Evolutionary conservation across 345 rosid genomes (phyloP), one percentile per base, ranked within the genome.

Genomic region (Schrenkiella parvula): DNA sequence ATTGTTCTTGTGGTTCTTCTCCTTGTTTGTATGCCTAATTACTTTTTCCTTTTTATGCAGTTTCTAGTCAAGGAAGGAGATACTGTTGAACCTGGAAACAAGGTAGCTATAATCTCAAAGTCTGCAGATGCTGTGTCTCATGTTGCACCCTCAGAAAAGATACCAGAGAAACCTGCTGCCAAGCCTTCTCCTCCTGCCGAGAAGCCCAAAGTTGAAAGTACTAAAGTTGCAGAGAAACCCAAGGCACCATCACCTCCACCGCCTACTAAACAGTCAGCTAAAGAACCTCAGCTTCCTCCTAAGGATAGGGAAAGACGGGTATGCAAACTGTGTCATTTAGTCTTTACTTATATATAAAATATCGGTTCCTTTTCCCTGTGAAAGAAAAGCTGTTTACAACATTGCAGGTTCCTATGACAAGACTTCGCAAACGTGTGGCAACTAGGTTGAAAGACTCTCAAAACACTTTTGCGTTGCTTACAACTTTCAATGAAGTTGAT

Each of bases 401-500:
- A 25, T 64, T 70, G 53, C 82, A 95, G 99, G 91, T 95, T 79
- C 97, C 99, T 38, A 95, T 95, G 99, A 92, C 99, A 44, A 88
- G 99, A 84, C 96, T 95, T 28, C 83, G 98, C 55, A 95, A 95
- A 76, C 84, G 98, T 52, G 98, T 95, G 39, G 99, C 98, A 6
- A 85, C 88, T 58, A 83, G 99, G 68, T 77, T 95, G 93, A 95
- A 95, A 77, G 99, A 95, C 72, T 91, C 99, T 39, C 99, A 95
- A 53, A 95, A 95, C 79, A 95, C 98, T 19, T 95, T 95, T 73
- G 96, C 99, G 0, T 19, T 95, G 91, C 73, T 95, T 80, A 92
- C 99, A 26, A 95, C 99, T 32, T 95, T 95, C 84, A 92, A 95
- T 80, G 99, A 92, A 84, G 93, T 95, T 63, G 99, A 95, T 78